Evolutionary conservation across 176 grass and related monocot genomes (phyloP).

Genomic region (Oryza nivara): DNA sequence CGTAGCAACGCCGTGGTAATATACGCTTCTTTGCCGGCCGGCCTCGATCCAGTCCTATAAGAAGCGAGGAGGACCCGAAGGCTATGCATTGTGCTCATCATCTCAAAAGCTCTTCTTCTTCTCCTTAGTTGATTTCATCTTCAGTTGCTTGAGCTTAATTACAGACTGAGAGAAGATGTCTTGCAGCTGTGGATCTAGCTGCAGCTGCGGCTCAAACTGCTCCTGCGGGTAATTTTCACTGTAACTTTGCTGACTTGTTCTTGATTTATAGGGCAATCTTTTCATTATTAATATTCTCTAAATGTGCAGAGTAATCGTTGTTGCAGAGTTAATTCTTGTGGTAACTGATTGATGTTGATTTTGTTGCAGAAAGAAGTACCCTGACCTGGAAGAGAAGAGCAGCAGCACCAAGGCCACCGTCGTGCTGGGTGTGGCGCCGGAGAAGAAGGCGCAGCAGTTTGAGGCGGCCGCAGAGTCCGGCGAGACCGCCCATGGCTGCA

Average conservation of each 20-base stretch:
- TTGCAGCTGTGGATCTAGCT: slow-evolving; percentile 52
- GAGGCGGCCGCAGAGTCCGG: slow-evolving; percentile 38
- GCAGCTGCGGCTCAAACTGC: slow-evolving; percentile 48
- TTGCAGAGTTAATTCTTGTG: background rate
- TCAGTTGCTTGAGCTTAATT: background rate
- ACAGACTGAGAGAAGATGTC: slow-evolving; percentile 31
- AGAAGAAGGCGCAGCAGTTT: slow-evolving; percentile 29
- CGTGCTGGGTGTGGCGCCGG: slow-evolving; percentile 30
- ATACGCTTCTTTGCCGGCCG: background rate
- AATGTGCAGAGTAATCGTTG: background rate
- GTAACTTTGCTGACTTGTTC: background rate
- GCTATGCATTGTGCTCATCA: slow-evolving; percentile 13
- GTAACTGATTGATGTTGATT: background rate
- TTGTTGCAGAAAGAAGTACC: slow-evolving; percentile 55
- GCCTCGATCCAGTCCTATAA: slow-evolving; percentile 15
- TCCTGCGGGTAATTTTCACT: slow-evolving; percentile 18
- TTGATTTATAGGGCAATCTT: background rate
- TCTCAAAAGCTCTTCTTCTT: background rate
- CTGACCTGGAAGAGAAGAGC: slow-evolving; percentile 52
- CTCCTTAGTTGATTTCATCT: background rate
- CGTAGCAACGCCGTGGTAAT: background rate
- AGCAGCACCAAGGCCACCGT: slow-evolving; percentile 18
- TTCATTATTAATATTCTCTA: background rate
- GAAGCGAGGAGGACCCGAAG: background rate
- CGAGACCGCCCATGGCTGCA: slow-evolving; percentile 44